phyloP scores from a whole-genome alignment of 2,329 filamentous ascomycete species.

The Aspergillus brunneoviolaceus region DNA sequence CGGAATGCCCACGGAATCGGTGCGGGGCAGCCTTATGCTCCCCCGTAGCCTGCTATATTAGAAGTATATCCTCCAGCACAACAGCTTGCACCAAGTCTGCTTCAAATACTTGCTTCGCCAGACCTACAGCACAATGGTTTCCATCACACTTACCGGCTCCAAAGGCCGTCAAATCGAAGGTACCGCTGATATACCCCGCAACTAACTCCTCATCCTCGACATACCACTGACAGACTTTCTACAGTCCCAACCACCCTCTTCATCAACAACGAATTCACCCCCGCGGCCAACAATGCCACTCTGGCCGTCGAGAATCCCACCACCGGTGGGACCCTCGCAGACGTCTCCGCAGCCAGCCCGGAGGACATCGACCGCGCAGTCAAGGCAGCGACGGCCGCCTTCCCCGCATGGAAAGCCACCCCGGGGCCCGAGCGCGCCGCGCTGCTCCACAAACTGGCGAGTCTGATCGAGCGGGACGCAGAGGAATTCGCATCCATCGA shows the following conservation, averaged over 20 bases:
- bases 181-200: neutral
- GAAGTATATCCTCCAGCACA: neutral
- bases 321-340: conserved; percentile 22
- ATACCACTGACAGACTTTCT: neutral
- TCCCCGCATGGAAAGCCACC: conserved; percentile 26
- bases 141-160: neutral
- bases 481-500: conserved; percentile 28
- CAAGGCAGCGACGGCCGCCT: conserved; percentile 21
- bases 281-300: conserved; percentile 20
- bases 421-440: conserved; percentile 19
- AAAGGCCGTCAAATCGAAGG: conserved; percentile 1
- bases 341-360: conserved; percentile 23
- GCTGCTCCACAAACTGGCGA: conserved; percentile 27
- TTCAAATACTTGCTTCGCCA: neutral
- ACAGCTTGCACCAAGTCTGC: neutral
- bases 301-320: conserved; percentile 27
- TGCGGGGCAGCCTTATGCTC: neutral
- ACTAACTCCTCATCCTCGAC: neutral
- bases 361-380: conserved; percentile 28
- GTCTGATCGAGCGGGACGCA: conserved; percentile 28
- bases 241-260: conserved; percentile 29
- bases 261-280: conserved; percentile 29
- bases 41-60: neutral
- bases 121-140: neutral
- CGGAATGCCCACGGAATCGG: neutral